These are phyloP conservation scores for Neurospora sp. DNA, from an alignment of 495 filamentous ascomycete genomes.

Conservation along the genomic window DNA sequence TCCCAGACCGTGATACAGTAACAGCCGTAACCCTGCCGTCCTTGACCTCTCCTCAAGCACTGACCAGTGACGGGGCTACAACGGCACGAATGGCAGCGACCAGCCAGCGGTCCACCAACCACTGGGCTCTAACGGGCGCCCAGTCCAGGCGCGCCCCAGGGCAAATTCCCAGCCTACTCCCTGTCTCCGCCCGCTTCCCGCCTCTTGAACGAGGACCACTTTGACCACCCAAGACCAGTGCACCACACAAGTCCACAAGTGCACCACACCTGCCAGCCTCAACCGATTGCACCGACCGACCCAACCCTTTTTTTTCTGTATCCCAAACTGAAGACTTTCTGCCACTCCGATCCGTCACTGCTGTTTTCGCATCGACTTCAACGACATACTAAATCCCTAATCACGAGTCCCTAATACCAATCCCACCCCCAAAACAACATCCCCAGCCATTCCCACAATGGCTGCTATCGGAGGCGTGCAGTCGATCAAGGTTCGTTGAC, in stretches of 20 bases:
- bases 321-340: background rate
- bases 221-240: background rate
- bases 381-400: background rate
- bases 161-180: background rate
- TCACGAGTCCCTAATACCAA: conserved; percentile 3
- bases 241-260: background rate
- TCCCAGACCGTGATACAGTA: background rate
- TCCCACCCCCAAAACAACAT: conserved; percentile 9
- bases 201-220: background rate
- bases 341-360: background rate
- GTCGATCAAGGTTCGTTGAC: conserved; percentile 44
- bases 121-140: background rate
- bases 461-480: conserved; percentile 40
- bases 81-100: background rate
- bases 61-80: background rate
- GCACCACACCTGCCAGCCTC: background rate
- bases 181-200: background rate
- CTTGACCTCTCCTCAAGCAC: background rate
- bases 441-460: conserved; percentile 27
- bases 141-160: background rate
- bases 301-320: background rate
- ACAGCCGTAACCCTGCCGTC: background rate
- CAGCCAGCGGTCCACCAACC: background rate
- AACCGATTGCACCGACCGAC: background rate
- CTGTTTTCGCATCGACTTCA: background rate